Conservation (phyloP, 1,139 yeast genomes). For the Sugiyamaella sp. region DNA sequence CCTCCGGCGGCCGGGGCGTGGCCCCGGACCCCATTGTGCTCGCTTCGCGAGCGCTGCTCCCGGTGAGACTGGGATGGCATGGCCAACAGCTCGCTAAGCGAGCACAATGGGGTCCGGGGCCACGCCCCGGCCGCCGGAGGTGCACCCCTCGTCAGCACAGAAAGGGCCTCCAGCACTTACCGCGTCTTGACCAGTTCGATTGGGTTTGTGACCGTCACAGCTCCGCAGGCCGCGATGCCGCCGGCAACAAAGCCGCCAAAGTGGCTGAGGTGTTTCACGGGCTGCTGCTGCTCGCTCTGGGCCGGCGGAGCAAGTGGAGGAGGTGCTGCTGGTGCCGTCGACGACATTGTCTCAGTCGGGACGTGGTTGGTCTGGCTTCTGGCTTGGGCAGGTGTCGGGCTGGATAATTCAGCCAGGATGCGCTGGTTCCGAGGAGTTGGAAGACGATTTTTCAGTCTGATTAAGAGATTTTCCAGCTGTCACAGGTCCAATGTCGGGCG, state of each 20-base stretch:
- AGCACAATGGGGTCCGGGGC: slow-evolving; percentile 6
- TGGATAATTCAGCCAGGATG: too few relatives aligned
- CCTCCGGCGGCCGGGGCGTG: too few relatives aligned
- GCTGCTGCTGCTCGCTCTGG: not conserved
- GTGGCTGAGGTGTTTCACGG: slow-evolving; percentile 30
- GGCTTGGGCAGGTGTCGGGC: not conserved
- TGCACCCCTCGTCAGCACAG: not conserved
- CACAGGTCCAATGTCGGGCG: too few relatives aligned
- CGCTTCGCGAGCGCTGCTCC: too few relatives aligned
- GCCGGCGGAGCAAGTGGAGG: too few relatives aligned
- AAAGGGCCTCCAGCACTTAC: too few relatives aligned
- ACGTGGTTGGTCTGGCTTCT: not conserved
- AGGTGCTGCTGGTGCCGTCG: not conserved
- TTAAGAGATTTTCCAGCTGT: too few relatives aligned
- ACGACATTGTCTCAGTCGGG: not conserved
- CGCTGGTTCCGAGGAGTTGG: too few relatives aligned
- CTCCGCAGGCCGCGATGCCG: slow-evolving; percentile 95
- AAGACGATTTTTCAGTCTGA: too few relatives aligned
- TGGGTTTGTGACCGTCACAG: slow-evolving; percentile 96
- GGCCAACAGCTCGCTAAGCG: too few relatives aligned
- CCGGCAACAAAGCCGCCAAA: slow-evolving; percentile 91
- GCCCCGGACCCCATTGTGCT: too few relatives aligned
- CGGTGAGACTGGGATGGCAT: too few relatives aligned
- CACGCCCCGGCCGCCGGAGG: not conserved
- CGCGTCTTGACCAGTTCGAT: slow-evolving; percentile 86